phyloP scores from a whole-genome alignment of 1,139 yeast genomes.

The Geotrichum australiense region DNA sequence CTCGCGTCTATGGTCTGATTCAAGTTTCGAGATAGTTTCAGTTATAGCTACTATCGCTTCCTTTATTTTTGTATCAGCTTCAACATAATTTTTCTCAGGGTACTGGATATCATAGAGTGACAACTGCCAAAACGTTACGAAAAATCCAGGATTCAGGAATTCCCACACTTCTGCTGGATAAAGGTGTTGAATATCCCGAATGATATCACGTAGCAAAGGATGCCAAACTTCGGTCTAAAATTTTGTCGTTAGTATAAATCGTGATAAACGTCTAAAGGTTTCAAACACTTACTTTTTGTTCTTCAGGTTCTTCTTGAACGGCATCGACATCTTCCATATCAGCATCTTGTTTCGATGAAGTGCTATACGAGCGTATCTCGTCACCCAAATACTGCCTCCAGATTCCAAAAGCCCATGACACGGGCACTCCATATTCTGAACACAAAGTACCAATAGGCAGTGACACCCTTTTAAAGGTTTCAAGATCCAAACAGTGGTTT shows the following conservation, averaged over 20 bases:
- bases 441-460: conserved; percentile 44
- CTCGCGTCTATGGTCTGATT: conserved; percentile 18
- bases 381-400: conserved; percentile 54
- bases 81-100: conserved; percentile 46
- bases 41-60: conserved; percentile 19
- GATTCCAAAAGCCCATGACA: conserved; percentile 68
- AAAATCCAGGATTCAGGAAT: conserved; percentile 42
- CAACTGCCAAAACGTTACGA: conserved; percentile 64
- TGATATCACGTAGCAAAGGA: conserved; percentile 26
- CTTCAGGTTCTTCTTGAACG: conserved; percentile 13
- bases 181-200: conserved; percentile 21
- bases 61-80: conserved; percentile 35
- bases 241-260: conserved; percentile 2
- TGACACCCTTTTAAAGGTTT: conserved; percentile 38
- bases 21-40: conserved; percentile 17
- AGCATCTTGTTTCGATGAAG: conserved; percentile 16
- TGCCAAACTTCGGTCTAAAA: conserved; percentile 23
- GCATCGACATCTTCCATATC: conserved; percentile 13
- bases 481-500: conserved; percentile 42
- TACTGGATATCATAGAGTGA: conserved; percentile 67
- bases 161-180: conserved; percentile 35
- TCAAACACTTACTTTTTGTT: conserved; percentile 1
- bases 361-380: conserved; percentile 28
- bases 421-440: conserved; percentile 45
- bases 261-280: conserved; percentile 1